Evolutionary conservation across 140 eudicot species (phyloP), one percentile per base, ranked within the genome.

Genomic region (Stevia rebaudiana): DNA sequence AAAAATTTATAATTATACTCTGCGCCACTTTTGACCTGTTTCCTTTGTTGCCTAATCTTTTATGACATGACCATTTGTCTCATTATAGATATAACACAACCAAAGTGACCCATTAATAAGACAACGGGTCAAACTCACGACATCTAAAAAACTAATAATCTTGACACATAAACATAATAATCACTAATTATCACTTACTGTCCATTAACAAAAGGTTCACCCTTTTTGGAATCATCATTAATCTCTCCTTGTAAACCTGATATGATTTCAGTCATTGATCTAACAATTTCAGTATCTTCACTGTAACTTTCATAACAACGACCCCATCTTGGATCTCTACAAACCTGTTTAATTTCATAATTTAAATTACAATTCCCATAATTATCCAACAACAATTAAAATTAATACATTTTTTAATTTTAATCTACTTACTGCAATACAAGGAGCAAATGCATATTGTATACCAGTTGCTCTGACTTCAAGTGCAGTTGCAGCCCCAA

Each of bases 311-410:
- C 95, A 22, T 67, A 86, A 60, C 95, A 86, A 36, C 91, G 79
- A 19, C 91, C 95, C 95, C 95, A 87, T 72, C 95, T 78, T 0
- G 95, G 95, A 71, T 87, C 92, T 79, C 95, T 76, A 51, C 92
- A 87, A 1, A 87, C 95, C 95, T 86, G 81, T 44, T 23, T 18
- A 72, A 11, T 39, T 5, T 4, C 15, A n/a, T n/a, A n/a, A n/a
- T n/a, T n/a, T n/a, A 54, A 31, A 13, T 73, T 6, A 43, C 28
- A 40, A 25, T 9, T 43, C 52, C 18, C 9, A 11, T 16, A 51
- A 17, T 1, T 50, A 63, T 16, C 11, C 16, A 47, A 61, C 11
- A 37, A 8, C 11, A 50, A 12, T 28, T 12, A 69, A 16, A 9
- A 70, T 2, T 31, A 24, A 33, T 8, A 54, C n/a, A 1, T 52